These are phyloP conservation scores for Microbotryum intermedium DNA, from an alignment of 1,284 basidiomycete species.

Conservation along the genomic window DNA sequence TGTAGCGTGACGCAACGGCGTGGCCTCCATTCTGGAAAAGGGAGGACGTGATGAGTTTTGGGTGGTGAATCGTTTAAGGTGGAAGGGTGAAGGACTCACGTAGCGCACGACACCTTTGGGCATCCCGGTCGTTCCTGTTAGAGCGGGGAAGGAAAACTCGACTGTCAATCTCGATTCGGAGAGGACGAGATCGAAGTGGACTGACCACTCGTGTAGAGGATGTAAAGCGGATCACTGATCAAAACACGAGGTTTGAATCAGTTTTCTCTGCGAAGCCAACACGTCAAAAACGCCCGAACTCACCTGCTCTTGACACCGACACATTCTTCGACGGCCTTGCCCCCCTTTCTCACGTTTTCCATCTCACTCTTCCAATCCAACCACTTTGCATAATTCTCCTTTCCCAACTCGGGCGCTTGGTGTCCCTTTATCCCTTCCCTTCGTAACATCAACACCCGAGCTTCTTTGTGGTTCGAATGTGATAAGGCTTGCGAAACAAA, in stretches of 20 bases:
- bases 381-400: conserved; percentile 21
- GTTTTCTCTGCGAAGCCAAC: too few relatives aligned
- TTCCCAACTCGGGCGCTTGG: conserved; percentile 16
- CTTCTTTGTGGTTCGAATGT: conserved; percentile 31
- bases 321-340: conserved; percentile 29
- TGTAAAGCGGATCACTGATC: conserved; percentile 29
- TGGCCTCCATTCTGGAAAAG: conserved; percentile 32
- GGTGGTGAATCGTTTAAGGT: neutral
- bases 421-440: conserved; percentile 33
- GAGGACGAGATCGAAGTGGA: neutral
- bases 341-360: conserved; percentile 15
- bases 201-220: conserved; percentile 31
- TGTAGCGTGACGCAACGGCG: conserved; percentile 32
- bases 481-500: conserved; percentile 34
- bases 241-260: too few relatives aligned
- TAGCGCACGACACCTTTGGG: conserved; percentile 34
- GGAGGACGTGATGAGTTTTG: too few relatives aligned
- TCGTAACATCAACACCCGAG: conserved; percentile 28
- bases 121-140: conserved; percentile 32
- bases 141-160: too few relatives aligned
- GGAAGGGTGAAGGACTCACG: neutral
- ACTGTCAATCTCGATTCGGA: conserved; percentile 6
- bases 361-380: conserved; percentile 34
- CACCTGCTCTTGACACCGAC: conserved; percentile 17
- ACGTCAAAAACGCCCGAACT: too few relatives aligned